Evolutionary conservation across 2,329 filamentous ascomycete genomes (phyloP), one percentile per base, ranked within the genome.

Genomic region (Geosmithia flava): DNA sequence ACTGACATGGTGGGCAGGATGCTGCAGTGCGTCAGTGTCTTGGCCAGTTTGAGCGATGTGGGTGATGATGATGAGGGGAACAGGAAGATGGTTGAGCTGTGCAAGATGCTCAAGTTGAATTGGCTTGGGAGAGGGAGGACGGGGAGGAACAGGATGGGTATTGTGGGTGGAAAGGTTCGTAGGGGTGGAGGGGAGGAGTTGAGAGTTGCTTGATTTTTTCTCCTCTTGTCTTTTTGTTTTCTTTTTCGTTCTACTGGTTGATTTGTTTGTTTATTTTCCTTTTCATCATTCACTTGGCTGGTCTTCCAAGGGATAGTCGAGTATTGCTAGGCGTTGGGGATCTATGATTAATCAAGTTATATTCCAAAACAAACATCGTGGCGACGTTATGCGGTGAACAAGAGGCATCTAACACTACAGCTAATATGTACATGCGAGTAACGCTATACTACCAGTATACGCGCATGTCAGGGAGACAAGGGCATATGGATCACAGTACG

Each of bases 1-100:
- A 95, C 93, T 1, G 90, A 97, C 56, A 95, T 91, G 55, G 90
- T 96, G 1, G 93, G 89, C 0, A 75, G 91, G 46, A 95, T 98
- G 87, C 71, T 98, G 53, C 93, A 98, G 68, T 98, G 93, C 64
- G 84, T 97, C 65, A 91, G 85, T 61, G 89, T 98, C 7, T 72
- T 98, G 20, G 86, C 87, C 3, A 83, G 82, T 52, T 78, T 95
- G 13, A 83, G 71, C 20, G 61, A 59, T 44, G 80, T 74, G 1
- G 78, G 77, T 10, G 81, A 68, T 42, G 80, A 72, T 1, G 77
- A 78, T 19, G 87, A 94, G 53, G 75, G 79, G 1, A 87, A 91
- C 60, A 76, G 75, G 49, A 87, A 84, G 65, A 85, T 97, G 58
- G 85, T 91, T 52, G 79, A 90, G 58, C 69, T 98, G 52, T 88